A percentile compares a stretch with the other conserved stretches of the same genome.
Conservation (phyloP, 2,329 filamentous ascomycete species). For the Fusarium irregulare region DNA sequence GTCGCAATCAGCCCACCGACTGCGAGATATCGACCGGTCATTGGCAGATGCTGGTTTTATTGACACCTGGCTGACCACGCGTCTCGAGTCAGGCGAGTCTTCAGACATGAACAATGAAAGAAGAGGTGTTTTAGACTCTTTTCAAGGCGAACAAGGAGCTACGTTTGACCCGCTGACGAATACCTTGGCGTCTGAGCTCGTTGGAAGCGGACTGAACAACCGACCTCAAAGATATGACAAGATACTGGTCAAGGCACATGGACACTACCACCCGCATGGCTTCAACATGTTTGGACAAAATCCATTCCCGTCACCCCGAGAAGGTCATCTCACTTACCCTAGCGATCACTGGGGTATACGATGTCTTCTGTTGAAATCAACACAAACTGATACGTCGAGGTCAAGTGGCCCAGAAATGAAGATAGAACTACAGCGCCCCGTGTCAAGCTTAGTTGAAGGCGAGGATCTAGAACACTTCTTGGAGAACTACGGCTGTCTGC, state of each 20-base stretch:
- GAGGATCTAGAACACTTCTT: constrained; percentile 55
- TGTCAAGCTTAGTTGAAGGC: constrained; percentile 47
- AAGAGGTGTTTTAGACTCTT: constrained; percentile 51
- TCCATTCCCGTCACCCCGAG: not conserved
- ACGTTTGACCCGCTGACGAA: constrained; percentile 73
- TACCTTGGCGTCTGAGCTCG: constrained; percentile 63
- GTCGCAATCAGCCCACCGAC: constrained; percentile 54
- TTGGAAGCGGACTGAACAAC: constrained; percentile 59
- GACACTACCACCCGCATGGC: constrained; percentile 51
- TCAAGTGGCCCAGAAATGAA: constrained; percentile 7
- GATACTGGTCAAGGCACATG: constrained; percentile 61
- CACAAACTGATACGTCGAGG: not conserved
- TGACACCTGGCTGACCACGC: constrained; percentile 64
- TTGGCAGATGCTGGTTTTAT: constrained; percentile 60
- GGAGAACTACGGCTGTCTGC: constrained; percentile 55
- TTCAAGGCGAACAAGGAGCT: constrained; percentile 71
- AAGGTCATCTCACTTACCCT: constrained; percentile 45
- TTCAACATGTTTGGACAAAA: constrained; percentile 69
- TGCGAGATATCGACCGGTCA: constrained; percentile 60
- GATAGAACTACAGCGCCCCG: constrained; percentile 50
- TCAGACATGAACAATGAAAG: constrained; percentile 42
- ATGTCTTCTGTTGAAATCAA: constrained; percentile 51
- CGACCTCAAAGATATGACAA: constrained; percentile 74
- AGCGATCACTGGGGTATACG: constrained; percentile 71
- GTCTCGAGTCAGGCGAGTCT: constrained; percentile 57